Conservation (phyloP, 2,329 filamentous ascomycete species). For the Ramularia endophylla region DNA sequence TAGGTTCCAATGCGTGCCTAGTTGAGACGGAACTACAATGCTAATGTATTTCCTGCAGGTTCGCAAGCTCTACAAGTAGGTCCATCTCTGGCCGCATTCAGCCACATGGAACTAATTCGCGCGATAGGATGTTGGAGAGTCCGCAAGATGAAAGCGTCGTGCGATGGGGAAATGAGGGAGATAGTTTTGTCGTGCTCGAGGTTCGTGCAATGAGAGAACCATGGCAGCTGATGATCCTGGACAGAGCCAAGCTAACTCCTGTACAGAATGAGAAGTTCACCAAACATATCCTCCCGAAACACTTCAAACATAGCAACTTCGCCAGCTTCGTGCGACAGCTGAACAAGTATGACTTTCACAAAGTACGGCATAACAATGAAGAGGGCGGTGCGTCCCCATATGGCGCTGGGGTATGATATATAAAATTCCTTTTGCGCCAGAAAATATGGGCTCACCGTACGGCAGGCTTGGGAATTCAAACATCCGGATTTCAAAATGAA, state of each 20-base stretch:
- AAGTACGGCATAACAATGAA: constrained; percentile 86
- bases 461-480: constrained; percentile 88
- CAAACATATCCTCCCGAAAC: constrained; percentile 91
- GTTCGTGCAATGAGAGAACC: constrained; percentile 46
- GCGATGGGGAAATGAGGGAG: constrained; percentile 88
- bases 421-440: neutral
- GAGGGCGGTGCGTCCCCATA: constrained; percentile 77
- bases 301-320: constrained; percentile 94
- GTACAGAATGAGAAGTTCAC: constrained; percentile 93
- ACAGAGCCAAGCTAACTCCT: neutral
- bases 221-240: neutral
- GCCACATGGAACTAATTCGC: constrained; percentile 4
- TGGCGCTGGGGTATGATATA: constrained; percentile 61
- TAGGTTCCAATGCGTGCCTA: constrained; percentile 51
- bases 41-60: constrained; percentile 52
- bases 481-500: constrained; percentile 94
- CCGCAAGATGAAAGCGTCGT: constrained; percentile 89
- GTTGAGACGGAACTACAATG: neutral
- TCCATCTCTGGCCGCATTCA: constrained; percentile 9
- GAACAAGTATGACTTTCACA: constrained; percentile 72
- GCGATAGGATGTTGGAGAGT: constrained; percentile 83
- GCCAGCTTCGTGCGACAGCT: constrained; percentile 70
- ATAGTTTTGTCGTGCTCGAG: constrained; percentile 96
- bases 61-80: constrained; percentile 96
- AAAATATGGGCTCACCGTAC: constrained; percentile 27